These are phyloP conservation scores for Bruguiera hainesii DNA, from an alignment of 441 rosid genomes.

Conservation along the genomic window DNA sequence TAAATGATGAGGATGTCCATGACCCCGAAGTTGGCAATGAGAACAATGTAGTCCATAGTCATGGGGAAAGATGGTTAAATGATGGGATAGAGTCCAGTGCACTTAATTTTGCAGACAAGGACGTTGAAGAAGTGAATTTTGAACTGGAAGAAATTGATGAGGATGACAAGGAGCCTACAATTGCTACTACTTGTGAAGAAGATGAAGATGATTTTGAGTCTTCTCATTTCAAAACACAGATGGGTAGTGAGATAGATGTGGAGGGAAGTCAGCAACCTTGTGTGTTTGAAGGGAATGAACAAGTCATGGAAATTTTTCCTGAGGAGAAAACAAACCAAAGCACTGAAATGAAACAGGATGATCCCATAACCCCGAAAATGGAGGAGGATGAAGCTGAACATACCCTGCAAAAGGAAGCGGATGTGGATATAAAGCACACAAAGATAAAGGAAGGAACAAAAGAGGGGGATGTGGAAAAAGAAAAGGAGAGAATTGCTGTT, in stretches of 20 bases:
- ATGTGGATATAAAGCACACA: constrained; percentile 31
- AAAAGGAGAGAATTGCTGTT: constrained; percentile 62
- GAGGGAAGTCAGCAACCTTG: constrained; percentile 18
- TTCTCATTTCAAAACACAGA: constrained; percentile 25
- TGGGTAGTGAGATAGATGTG: constrained; percentile 1
- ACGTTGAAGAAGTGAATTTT: constrained; percentile 12
- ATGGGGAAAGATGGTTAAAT: constrained; percentile 29
- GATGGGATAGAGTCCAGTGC: constrained; percentile 19
- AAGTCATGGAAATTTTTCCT: constrained; percentile 16
- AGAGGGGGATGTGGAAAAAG: constrained; percentile 52
- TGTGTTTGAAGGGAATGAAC: constrained; percentile 27
- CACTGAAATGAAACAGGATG: constrained; percentile 32
- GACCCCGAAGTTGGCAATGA: constrained; percentile 16
- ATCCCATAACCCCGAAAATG: constrained; percentile 33
- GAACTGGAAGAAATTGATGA: constrained; percentile 9
- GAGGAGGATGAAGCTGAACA: constrained; percentile 43
- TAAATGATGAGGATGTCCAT: constrained; percentile 32
- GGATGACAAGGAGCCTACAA: constrained; percentile 30
- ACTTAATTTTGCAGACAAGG: constrained; percentile 4
- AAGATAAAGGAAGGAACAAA: constrained; percentile 49
- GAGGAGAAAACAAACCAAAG: constrained; percentile 36
- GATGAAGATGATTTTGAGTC: constrained; percentile 31
- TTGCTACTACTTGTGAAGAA: constrained; percentile 22
- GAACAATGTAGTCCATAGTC: constrained; percentile 13
- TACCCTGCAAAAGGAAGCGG: constrained; percentile 39